Base-by-base conservation (phyloP, 148 eudicot species). In the Nyssa sinensis region DNA sequence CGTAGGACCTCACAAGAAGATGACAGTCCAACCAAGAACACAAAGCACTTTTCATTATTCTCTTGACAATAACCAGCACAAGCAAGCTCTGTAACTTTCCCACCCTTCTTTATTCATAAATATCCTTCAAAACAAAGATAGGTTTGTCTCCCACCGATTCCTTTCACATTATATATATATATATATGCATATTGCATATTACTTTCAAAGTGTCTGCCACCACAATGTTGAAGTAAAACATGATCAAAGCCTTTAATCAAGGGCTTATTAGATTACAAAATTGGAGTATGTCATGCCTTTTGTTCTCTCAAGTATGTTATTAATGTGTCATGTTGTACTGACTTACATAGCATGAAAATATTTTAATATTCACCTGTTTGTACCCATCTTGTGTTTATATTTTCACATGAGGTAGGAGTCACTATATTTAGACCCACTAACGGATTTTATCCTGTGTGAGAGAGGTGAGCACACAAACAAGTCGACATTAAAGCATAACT, bases 21-120 rank as follows among this genome's bases (percentile, higher is more conserved):
- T 12, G 9, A 41, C 21, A 25, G 10, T 34, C 49, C 49, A 65
- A 41, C 68, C 47, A 34, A 67, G 32, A 67, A 67, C 32, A 41
- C 70, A 47, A 47, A 24, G 13, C 21, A 41, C 70, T 67, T 65
- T 41, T 39, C n/a, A 24, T 19, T 67, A 67, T 67, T 66, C 69
- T 37, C 19, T 64, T 64, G 41, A 64, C 24, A 64, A 64, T 30
- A 31, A 28, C 16, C 49, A 65, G 21, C 23, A 33, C 24, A 16
- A 19, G 24, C 17, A 64, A 64, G 25, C 39, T 32, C 41, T 33
- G 17, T 31, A 33, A 29, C 34, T 32, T 19, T 23, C 4, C 27
- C 21, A 23, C 28, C 25, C 70, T 41, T 41, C n/a, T 23, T 67
- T 41, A 67, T 67, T 67, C 70, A 67, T 29, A n/a, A n/a, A n/a